A percentile compares a stretch with the other conserved stretches of the same genome.
Conservation (phyloP, 169 alveolate species). For the Theileria parva region DNA sequence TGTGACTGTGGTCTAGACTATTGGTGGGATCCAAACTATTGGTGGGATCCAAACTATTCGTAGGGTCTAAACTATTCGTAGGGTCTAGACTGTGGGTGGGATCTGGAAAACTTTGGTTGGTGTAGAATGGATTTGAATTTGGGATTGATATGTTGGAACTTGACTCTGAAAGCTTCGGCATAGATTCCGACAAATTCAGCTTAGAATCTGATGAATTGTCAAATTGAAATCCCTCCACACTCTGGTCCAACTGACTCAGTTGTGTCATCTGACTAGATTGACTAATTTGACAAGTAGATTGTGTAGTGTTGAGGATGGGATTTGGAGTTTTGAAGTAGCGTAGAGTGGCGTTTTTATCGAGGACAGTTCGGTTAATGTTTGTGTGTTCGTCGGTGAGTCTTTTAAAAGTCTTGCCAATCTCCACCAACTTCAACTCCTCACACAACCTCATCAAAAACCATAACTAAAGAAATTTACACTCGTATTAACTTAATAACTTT, state of each 20-base stretch:
- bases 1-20: background rate
- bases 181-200: background rate
- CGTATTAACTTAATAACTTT: too few relatives aligned
- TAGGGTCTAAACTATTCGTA: background rate
- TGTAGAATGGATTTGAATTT: background rate
- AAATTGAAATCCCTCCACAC: too few relatives aligned
- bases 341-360: constrained; percentile 19
- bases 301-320: background rate
- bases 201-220: background rate
- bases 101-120: background rate
- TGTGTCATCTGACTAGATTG: too few relatives aligned
- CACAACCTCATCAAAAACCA: constrained; percentile 59
- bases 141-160: background rate
- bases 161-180: background rate
- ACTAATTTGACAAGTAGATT: too few relatives aligned
- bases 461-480: constrained; percentile 13
- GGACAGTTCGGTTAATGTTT: background rate
- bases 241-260: too few relatives aligned
- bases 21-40: background rate
- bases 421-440: constrained; percentile 57
- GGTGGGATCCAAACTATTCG: background rate
- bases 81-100: background rate
- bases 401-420: constrained; percentile 21
- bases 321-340: background rate
- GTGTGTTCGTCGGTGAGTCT: background rate